Evolutionary conservation across 2,329 filamentous ascomycete genomes (phyloP).

Genomic region (Stachybotrys chartarum): DNA sequence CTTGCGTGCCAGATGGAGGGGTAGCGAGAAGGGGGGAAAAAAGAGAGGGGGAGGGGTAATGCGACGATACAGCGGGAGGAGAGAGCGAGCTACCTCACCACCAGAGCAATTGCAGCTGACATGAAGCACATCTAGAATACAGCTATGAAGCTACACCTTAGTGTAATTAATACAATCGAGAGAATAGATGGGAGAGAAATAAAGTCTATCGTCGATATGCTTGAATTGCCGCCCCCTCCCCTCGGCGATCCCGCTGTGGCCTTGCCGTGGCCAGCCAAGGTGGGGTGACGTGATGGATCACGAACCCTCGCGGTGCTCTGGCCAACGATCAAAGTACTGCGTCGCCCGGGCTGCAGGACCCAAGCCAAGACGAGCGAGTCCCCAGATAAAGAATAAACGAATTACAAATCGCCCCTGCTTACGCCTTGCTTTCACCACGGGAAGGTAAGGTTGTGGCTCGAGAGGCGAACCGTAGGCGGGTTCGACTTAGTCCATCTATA

Average conservation of each 20-base stretch:
- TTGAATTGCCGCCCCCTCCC: too few relatives aligned
- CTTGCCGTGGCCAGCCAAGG: too few relatives aligned
- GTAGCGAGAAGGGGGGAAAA: neutral
- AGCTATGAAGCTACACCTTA: too few relatives aligned
- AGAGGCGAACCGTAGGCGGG: too few relatives aligned
- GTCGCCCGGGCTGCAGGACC: neutral
- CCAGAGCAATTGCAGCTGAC: neutral
- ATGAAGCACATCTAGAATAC: neutral
- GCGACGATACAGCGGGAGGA: too few relatives aligned
- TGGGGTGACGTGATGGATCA: neutral
- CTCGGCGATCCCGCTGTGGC: too few relatives aligned
- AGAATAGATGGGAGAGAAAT: too few relatives aligned
- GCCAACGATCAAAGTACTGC: neutral
- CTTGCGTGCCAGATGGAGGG: neutral
- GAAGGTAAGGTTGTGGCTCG: too few relatives aligned
- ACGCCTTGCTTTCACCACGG: too few relatives aligned
- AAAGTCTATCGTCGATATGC: too few relatives aligned
- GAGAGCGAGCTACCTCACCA: too few relatives aligned
- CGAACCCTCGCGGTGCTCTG: neutral
- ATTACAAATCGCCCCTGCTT: neutral
- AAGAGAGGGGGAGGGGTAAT: neutral
- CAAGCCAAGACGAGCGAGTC: neutral
- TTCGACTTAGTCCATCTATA: neutral
- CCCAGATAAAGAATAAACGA: neutral
- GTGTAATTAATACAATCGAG: too few relatives aligned